Conservation (phyloP, 345 rosid species). For the Salix viminalis region DNA sequence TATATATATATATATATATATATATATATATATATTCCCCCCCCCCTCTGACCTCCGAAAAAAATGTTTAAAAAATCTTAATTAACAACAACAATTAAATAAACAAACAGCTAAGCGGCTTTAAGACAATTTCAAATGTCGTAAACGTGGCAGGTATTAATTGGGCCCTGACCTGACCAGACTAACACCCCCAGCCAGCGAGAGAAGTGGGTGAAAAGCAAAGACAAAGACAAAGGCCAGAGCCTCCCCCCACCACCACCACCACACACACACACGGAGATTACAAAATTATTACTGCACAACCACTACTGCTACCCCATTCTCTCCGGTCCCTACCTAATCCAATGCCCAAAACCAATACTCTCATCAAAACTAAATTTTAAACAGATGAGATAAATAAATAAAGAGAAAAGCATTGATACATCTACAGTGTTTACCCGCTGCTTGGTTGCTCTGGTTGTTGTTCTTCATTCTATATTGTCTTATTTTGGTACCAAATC, state of each 20-base stretch:
- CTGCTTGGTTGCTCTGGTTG: not conserved
- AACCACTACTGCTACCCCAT: slow-evolving; percentile 20
- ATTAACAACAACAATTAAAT: too few relatives aligned
- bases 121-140: not conserved
- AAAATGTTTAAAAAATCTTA: not conserved
- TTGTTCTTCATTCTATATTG: slow-evolving; percentile 27
- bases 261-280: not conserved
- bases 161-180: slow-evolving; percentile 20
- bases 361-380: not conserved
- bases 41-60: too few relatives aligned
- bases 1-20: too few relatives aligned
- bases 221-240: slow-evolving; percentile 1
- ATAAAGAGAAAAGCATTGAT: slow-evolving; percentile 5
- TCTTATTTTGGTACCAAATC: slow-evolving; percentile 2
- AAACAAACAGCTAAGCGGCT: not conserved
- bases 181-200: slow-evolving; percentile 13
- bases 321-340: slow-evolving; percentile 19
- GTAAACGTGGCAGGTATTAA: slow-evolving; percentile 15
- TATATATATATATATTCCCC: too few relatives aligned
- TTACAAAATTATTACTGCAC: slow-evolving; percentile 21
- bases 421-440: not conserved
- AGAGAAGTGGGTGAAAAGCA: slow-evolving; percentile 52
- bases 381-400: not conserved
- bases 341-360: slow-evolving; percentile 23
- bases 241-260: slow-evolving; percentile 6